Evolutionary conservation across 129 eudicot species (phyloP), one percentile per base, ranked within the genome.

Genomic region (Lonicera japonica): DNA sequence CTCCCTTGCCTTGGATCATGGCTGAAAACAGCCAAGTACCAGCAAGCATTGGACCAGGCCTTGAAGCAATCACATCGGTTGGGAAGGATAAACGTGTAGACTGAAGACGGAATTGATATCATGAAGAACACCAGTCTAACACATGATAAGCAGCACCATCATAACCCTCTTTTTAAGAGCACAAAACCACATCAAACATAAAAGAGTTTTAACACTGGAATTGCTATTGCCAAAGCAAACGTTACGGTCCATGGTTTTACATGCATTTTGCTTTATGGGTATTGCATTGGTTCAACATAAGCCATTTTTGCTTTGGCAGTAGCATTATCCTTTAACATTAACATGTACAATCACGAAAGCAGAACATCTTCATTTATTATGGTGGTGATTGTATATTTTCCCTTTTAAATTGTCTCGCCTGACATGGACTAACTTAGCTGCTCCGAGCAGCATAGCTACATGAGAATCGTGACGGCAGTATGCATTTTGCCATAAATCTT

Each of bases 391-490:
- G 52, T 48, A 17, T 0, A 40, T 29, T 62, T 67, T n/a, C n/a
- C 80, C 90, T 86, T 84, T 84, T 5, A 84, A 66, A 17, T 68
- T 59, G 25, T 84, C 67, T 60, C 63, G 65, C 57, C 69, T 70
- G 4, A 75, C 58, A 40, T 77, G 86, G 19, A 84, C 84, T 60
- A 84, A 67, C 72, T 80, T 84, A 17, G 86, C 91, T 48, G 91
- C 91, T 41, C 91, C 86, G 25, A 84, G 84, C 54, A 84, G 70
- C 91, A 84, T 84, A 16, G 91, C 78, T 13, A 80, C 82, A 74
- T 84, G 91, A 57, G 86, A 68, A 72, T 84, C 91, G 18, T 84
- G 91, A 29, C 91, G 86, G 50, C 91, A 84, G 91, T 86, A 38
- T 84, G 91, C 91, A 84, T 84, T 52, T 71, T 80, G 61, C 86